phyloP scores from a whole-genome alignment of 2,329 filamentous ascomycete species.

The Rutstroemia sp. region DNA sequence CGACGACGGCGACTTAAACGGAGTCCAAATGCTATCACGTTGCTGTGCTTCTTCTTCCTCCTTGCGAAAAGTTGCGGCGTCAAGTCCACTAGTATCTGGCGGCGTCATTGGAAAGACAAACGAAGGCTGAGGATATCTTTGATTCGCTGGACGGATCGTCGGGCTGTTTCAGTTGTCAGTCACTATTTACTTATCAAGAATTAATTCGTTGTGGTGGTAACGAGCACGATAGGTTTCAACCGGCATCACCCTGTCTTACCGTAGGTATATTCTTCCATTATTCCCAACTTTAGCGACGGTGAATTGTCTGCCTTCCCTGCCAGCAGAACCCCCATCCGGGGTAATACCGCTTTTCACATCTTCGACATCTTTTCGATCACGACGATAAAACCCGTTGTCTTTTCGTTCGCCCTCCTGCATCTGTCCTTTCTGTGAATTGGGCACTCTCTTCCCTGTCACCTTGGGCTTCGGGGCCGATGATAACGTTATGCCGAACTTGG shows the following conservation, averaged over 20 bases:
- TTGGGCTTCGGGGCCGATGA: slow-evolving; percentile 21
- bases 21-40: slow-evolving; percentile 27
- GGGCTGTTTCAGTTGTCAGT: slow-evolving; percentile 39
- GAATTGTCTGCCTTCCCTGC: slow-evolving; percentile 42
- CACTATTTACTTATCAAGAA: slow-evolving; percentile 7
- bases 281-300: slow-evolving; percentile 76
- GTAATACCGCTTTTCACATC: slow-evolving; percentile 47
- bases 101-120: slow-evolving; percentile 56
- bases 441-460: slow-evolving; percentile 15
- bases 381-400: slow-evolving; percentile 23
- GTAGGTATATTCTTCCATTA: slow-evolving; percentile 75
- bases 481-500: slow-evolving; percentile 18
- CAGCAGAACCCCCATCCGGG: slow-evolving; percentile 53
- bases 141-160: slow-evolving; percentile 52
- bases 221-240: slow-evolving; percentile 8
- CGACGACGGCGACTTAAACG: slow-evolving; percentile 26
- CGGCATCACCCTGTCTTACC: slow-evolving; percentile 44
- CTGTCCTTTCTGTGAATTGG: slow-evolving; percentile 20
- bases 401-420: slow-evolving; percentile 25
- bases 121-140: slow-evolving; percentile 53
- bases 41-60: slow-evolving; percentile 19
- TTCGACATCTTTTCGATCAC: slow-evolving; percentile 33
- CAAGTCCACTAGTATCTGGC: slow-evolving; percentile 50
- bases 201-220: slow-evolving; percentile 7
- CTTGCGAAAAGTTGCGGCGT: slow-evolving; percentile 33